Evolutionary conservation across 805 yeast genomes (phyloP), one percentile per base, ranked within the genome.

Genomic region (Lipomyces sp.): DNA sequence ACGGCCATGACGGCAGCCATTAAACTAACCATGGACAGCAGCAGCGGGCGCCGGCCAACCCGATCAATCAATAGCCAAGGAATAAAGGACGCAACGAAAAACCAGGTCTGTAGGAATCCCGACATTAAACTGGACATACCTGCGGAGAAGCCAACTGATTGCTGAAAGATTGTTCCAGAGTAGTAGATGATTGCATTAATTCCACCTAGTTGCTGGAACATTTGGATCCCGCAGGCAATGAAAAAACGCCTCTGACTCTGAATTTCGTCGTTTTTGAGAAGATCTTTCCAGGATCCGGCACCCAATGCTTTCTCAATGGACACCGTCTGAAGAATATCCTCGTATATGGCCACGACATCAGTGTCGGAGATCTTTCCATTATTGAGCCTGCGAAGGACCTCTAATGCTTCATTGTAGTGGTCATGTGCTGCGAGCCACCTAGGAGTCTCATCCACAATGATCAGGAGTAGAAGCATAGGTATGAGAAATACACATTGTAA

Each of bases 401-500:
- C 33, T 3, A 24, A 50, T 3, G 67, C 64, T 11, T 65, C 63
- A 11, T 65, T 63, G 24, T 54, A 50, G 33, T 32, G 18, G 34
- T 57, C 60, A 24, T 59, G 57, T 13, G 53, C 34, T 4, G 59
- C 53, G 2, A 62, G 65, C 60, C 60, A 65, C 8, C 69, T 60
- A 5, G 69, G 65, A 4, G 69, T 48, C 15, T 65, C 58, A 32
- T 39, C 42, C 54, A 85, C 73, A 55, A 81, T 75, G 42, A 81
- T 79, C 18, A 58, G 77, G 60, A 67, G 88, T 86, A 90, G 80
- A 59, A 88, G 76, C 56, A 89, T 77, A 60, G 90, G 64, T 73
- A 89, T 62, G 79, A 77, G 90, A 7, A 89, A 87, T 53, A 85
- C 72, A 72, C 88, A 83, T 78, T 89, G 93, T 50, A 90, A 73